Evolutionary conservation across 306 rosid genomes (phyloP).

Genomic region (Pyrus bretschneideri): DNA sequence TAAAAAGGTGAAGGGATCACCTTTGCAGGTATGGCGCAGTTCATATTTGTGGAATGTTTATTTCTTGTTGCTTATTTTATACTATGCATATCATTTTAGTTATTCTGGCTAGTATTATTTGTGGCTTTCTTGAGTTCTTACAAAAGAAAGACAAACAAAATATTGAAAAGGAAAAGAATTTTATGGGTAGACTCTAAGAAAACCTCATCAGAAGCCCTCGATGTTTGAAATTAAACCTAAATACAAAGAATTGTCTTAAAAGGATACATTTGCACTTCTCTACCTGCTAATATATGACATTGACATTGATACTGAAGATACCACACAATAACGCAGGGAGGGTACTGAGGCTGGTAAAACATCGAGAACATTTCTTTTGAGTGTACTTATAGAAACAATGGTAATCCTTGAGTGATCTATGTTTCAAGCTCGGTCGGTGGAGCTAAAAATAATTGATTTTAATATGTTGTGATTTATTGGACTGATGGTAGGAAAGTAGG

Average conservation of each 20-base stretch:
- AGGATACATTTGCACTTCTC: background rate
- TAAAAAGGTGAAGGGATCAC: conserved; percentile 64
- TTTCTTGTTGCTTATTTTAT: background rate
- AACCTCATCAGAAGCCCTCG: background rate
- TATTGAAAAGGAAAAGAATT: background rate
- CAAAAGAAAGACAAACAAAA: background rate
- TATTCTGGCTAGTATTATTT: background rate
- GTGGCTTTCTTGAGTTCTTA: background rate
- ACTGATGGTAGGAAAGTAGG: background rate
- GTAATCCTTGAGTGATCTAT: background rate
- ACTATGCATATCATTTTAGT: background rate
- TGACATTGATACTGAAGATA: too few species aligned
- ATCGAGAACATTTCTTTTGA: too few species aligned
- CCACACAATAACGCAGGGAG: too few species aligned
- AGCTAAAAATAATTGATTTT: background rate
- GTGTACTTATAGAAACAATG: background rate
- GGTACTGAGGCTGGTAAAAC: too few species aligned
- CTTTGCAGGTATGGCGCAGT: conserved; percentile 53
- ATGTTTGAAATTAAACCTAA: background rate
- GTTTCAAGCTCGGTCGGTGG: background rate
- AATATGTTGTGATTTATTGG: background rate
- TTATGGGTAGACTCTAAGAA: background rate
- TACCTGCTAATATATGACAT: background rate
- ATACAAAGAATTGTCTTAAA: background rate
- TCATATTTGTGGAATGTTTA: background rate